phyloP scores from a whole-genome alignment of 495 filamentous ascomycete species.

The Penicillium alfredii region DNA sequence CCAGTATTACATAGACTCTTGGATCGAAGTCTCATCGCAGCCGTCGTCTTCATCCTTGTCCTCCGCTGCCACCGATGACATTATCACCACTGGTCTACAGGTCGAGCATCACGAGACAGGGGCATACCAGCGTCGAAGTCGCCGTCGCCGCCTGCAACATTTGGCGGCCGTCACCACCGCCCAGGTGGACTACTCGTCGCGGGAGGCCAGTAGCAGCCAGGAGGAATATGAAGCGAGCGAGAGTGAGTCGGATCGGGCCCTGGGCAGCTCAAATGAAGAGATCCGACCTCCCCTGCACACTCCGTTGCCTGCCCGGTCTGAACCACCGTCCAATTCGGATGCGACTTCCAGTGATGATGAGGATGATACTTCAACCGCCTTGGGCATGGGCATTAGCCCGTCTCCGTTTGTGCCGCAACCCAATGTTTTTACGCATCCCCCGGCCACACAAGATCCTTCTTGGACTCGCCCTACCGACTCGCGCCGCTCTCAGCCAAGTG shows the following conservation, averaged over 20 bases:
- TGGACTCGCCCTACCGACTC: slow-evolving; percentile 42
- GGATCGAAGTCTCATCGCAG: slow-evolving; percentile 92
- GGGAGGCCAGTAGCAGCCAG: slow-evolving; percentile 62
- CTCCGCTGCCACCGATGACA: slow-evolving; percentile 70
- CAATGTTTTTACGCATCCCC: slow-evolving; percentile 85
- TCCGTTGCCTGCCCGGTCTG: slow-evolving; percentile 19
- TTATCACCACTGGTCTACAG: slow-evolving; percentile 77
- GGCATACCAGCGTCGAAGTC: slow-evolving; percentile 39
- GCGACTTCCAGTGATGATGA: slow-evolving; percentile 55
- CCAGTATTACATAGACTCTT: slow-evolving; percentile 70
- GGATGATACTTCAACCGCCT: slow-evolving; percentile 75
- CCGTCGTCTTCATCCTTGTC: slow-evolving; percentile 90
- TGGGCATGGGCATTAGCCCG: slow-evolving; percentile 57
- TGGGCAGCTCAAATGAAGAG: slow-evolving; percentile 82
- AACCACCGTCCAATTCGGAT: slow-evolving; percentile 33
- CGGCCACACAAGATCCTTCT: slow-evolving; percentile 48
- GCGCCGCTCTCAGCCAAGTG: slow-evolving; percentile 36
- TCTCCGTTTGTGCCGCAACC: slow-evolving; percentile 76
- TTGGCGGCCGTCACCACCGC: slow-evolving; percentile 39
- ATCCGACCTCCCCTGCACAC: slow-evolving; percentile 32
- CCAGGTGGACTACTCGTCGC: slow-evolving; percentile 44
- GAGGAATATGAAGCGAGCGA: slow-evolving; percentile 87
- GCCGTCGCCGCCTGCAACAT: slow-evolving; percentile 50
- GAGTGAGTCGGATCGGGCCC: slow-evolving; percentile 73
- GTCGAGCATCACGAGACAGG: slow-evolving; percentile 51